Evolutionary conservation across 768 basidiomycete species (phyloP), one percentile per base, ranked within the genome.

Genomic region (Leccinum broughii): DNA sequence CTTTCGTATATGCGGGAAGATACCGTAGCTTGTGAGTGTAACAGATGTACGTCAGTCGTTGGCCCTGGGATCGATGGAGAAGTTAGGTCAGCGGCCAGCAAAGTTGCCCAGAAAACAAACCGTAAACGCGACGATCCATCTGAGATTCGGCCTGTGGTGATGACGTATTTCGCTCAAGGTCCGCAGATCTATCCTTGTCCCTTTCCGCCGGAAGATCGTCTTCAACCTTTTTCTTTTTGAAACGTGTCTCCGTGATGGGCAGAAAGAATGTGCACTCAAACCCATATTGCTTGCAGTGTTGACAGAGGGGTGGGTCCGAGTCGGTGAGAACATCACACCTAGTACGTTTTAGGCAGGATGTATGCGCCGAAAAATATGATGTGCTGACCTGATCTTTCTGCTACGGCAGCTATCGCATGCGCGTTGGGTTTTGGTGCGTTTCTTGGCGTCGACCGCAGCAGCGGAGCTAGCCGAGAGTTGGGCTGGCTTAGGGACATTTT

Each of bases 181-280:
- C 72, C 4, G 46, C 24, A 24, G 70, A 60, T 53, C 70, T 70
- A 17, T 76, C 74, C 52, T 70, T 76, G 41, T 80, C 80, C 64
- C 73, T 72, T 52, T 76, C 71, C 10, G 64, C 74, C 0, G 77
- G 76, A 2, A 78, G 75, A 55, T 90, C 90, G 66, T 92, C 88
- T 68, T 94, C 90, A 49, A 87, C 59, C 65, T 90, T 89, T 78
- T 94, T 94, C 80, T 97, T 97, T 79, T 98, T 98, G 83, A 98
- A 99, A 20, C 97, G 88, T 0, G 97, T 99, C 75, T 98, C 97
- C 10, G 96, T 93, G 67, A 99, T 99, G 44, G 97, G 97, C 13
- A 98, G 85, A 80, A 97, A 96, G 77, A 95, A 97, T 6, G 95
- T 97, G 73, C 96, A 97, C 64, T 96, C 93, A 66, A 95, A 92